Evolutionary conservation across 2,329 filamentous ascomycete species (phyloP).

Genomic region (Acephala macrosclerotiorum): DNA sequence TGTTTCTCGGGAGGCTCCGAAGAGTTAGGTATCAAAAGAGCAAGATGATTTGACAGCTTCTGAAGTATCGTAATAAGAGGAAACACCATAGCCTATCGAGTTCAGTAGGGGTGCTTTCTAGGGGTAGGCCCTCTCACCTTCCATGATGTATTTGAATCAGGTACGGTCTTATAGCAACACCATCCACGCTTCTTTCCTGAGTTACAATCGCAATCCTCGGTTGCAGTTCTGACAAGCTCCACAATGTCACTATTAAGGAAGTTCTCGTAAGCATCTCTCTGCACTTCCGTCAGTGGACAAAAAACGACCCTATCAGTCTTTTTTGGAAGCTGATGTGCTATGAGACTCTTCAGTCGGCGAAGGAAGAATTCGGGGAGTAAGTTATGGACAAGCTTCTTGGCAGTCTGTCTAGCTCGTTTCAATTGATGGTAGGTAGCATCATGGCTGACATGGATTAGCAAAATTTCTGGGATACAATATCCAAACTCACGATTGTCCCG

Average conservation of each 20-base stretch:
- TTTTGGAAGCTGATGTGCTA: conserved; percentile 90
- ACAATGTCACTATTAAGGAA: conserved; percentile 79
- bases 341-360: conserved; percentile 89
- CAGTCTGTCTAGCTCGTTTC: conserved; percentile 80
- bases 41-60: conserved; percentile 93
- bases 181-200: conserved; percentile 77
- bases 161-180: conserved; percentile 74
- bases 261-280: conserved; percentile 83
- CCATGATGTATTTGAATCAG: conserved; percentile 54
- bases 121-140: conserved; percentile 47
- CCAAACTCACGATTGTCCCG: conserved; percentile 73
- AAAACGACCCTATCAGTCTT: conserved; percentile 96
- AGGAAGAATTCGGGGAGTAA: conserved; percentile 90
- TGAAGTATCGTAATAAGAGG: conserved; percentile 83
- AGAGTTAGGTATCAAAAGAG: conserved; percentile 76
- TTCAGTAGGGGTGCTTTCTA: conserved; percentile 56
- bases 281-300: conserved; percentile 84
- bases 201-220: conserved; percentile 73
- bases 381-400: conserved; percentile 84
- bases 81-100: conserved; percentile 72
- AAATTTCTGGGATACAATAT: not conserved
- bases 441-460: conserved; percentile 54
- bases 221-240: conserved; percentile 70
- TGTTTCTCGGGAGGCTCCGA: conserved; percentile 75
- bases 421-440: conserved; percentile 87